These are phyloP conservation scores for Populus deltoides DNA, from an alignment of 345 rosid species.

Conservation along the genomic window DNA sequence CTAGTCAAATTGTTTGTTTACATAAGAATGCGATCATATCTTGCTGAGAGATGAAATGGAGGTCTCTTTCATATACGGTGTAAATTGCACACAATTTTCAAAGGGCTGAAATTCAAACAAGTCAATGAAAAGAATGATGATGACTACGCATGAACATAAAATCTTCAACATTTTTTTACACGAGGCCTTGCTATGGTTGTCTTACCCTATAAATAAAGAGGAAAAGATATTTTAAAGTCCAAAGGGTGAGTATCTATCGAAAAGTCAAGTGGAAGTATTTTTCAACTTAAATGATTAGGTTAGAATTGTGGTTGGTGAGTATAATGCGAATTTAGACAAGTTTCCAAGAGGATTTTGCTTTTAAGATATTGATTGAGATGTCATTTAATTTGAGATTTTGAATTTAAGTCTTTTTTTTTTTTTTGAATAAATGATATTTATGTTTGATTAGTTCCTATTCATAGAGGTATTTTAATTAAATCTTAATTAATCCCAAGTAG, in stretches of 20 bases:
- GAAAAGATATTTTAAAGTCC: background rate
- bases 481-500: background rate
- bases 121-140: constrained; percentile 26
- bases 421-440: background rate
- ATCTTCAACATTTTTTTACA: background rate
- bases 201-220: background rate
- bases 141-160: background rate
- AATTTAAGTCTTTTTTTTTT: background rate
- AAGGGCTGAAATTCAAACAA: constrained; percentile 8
- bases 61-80: background rate
- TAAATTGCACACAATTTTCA: constrained; percentile 12
- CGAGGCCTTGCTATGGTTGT: background rate
- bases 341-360: background rate
- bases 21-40: constrained; percentile 12
- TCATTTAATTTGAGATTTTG: too few species aligned
- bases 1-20: constrained; percentile 32
- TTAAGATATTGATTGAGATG: background rate
- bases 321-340: constrained; percentile 2
- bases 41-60: constrained; percentile 2
- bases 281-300: background rate
- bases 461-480: background rate
- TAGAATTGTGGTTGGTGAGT: background rate
- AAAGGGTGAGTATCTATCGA: background rate
- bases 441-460: background rate
- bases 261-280: background rate